Evolutionary conservation across 179 eudicot genomes (phyloP), one percentile per base, ranked within the genome.

Genomic region (Drosera spatulata): DNA sequence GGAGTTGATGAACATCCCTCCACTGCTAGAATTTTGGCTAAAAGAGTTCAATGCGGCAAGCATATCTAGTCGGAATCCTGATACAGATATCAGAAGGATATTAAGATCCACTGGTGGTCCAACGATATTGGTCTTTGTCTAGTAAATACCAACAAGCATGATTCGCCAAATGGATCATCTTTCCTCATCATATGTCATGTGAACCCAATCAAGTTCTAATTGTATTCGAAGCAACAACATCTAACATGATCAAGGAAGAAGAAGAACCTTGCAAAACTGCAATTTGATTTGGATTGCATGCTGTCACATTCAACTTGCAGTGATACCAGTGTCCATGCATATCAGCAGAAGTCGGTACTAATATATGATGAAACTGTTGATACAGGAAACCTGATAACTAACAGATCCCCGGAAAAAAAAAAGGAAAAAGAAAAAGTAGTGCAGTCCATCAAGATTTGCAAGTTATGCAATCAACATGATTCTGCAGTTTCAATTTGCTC

Each of bases 311-410:
- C 9, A 58, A 39, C 79, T 80, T 85, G 83, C 99, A 94, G 41
- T 53, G 86, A 41, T 63, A 67, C 99, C 99, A 90, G 54, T 68
- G 81, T 14, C 85, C 83, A 9, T 55, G 72, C n/a, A 59, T 65
- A 70, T 94, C 97, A 77, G 94, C 84, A 56, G 85, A 66, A 68
- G 96, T 76, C 6, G 99, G 97, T 53, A 90, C 97, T 75, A 86
- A 75, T 53, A 65, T 72, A 73, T 94, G 83, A 78, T 78, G 88
- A 58, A 90, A 83, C 97, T 89, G 88, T 70, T 22, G 50, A 22
- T 67, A 41, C 45, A 53, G 52, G 53, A 44, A 53, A 10, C 12
- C 44, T n/a, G 6, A 42, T 52, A 39, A 0, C 37, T n/a, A 4
- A 22, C 58, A 38, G 37, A 8, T 5, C 8, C 58, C 11, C 15